Evolutionary conservation across 179 eudicot species (phyloP).

Genomic region (Silene noctiflora): DNA sequence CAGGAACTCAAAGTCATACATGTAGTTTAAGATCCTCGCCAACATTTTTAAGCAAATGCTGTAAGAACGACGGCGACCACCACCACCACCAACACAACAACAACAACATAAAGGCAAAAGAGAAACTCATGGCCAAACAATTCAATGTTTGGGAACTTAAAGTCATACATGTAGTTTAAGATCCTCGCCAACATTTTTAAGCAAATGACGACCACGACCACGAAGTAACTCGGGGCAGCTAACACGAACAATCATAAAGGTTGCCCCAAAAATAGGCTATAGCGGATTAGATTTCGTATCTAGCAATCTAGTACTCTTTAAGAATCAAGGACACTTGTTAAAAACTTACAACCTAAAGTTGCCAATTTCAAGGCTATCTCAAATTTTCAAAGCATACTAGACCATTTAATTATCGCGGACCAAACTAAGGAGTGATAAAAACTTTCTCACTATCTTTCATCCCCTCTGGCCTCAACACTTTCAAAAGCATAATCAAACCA

Average conservation of each 20-base stretch:
- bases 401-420: not conserved
- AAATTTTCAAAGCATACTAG: not conserved
- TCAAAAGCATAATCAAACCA: not conserved
- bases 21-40: too few species aligned
- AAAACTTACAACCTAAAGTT: constrained; percentile 8
- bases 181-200: too few species aligned
- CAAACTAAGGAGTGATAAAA: not conserved
- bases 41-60: too few species aligned
- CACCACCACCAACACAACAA: too few species aligned
- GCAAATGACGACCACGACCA: too few species aligned
- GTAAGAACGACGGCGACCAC: too few species aligned
- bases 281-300: not conserved
- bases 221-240: not conserved
- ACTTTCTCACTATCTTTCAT: not conserved
- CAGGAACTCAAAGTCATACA: too few species aligned
- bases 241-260: not conserved
- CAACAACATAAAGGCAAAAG: not conserved
- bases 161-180: too few species aligned
- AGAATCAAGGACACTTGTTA: not conserved
- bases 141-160: not conserved
- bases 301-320: not conserved
- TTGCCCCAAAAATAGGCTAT: not conserved
- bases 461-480: not conserved
- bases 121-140: not conserved
- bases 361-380: not conserved